A percentile compares a stretch with the other conserved stretches of the same genome.
Evolutionary conservation across 352 stramenopile species (phyloP).

Genomic region (Phytopythium cucurbitacearum): DNA sequence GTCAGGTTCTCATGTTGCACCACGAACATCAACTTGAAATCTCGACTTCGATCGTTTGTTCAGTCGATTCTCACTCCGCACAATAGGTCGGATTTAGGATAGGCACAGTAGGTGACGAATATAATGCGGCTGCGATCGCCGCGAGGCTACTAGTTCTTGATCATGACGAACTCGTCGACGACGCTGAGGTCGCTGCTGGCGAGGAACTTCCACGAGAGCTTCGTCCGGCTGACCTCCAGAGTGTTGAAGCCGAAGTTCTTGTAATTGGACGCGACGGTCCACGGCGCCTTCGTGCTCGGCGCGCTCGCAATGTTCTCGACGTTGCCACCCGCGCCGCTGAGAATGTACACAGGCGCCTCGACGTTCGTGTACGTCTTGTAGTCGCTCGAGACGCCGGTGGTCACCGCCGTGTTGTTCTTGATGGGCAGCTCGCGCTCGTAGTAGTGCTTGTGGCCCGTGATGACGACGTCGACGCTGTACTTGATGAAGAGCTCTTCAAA

Average conservation of each 20-base stretch:
- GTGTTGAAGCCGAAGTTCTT: constrained; percentile 33
- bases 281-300: constrained; percentile 11
- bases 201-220: constrained; percentile 24
- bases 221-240: constrained; percentile 16
- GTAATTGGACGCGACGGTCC: constrained; percentile 34
- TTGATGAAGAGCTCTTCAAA: constrained; percentile 81
- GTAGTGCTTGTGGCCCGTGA: constrained; percentile 75
- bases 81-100: too few species aligned
- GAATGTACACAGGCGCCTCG: constrained; percentile 48
- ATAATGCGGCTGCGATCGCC: too few species aligned
- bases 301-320: constrained; percentile 22
- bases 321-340: constrained; percentile 53
- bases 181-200: constrained; percentile 12
- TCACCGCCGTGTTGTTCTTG: constrained; percentile 23
- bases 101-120: not conserved
- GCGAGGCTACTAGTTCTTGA: constrained; percentile 9
- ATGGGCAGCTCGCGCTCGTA: constrained; percentile 74
- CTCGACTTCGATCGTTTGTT: too few species aligned
- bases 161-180: constrained; percentile 24
- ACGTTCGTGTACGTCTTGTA: constrained; percentile 45
- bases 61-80: too few species aligned
- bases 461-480: constrained; percentile 78
- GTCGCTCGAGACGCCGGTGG: constrained; percentile 37
- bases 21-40: too few species aligned
- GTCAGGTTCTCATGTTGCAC: too few species aligned